phyloP scores from a whole-genome alignment of 108 stramenopile species.

The Parietichytrium sp. region DNA sequence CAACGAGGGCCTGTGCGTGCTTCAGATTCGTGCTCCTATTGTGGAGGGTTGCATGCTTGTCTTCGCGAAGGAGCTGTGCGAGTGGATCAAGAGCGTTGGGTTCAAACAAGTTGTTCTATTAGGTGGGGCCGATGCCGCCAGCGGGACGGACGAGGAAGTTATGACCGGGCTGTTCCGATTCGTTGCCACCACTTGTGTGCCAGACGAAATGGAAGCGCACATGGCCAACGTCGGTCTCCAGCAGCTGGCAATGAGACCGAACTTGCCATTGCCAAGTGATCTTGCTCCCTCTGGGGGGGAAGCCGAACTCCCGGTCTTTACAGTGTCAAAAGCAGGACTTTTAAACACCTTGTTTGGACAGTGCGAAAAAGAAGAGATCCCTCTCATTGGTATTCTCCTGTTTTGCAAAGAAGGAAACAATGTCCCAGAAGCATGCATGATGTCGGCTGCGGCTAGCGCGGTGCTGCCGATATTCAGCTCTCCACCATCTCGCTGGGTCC shows the following conservation, averaged over 20 bases:
- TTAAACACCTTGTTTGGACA: neutral
- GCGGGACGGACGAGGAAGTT: neutral
- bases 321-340: constrained; percentile 23
- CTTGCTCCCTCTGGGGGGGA: too few relatives aligned
- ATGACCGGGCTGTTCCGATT: constrained; percentile 6
- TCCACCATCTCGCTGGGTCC: neutral
- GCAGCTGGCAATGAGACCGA: neutral
- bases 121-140: neutral
- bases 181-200: neutral
- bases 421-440: constrained; percentile 37
- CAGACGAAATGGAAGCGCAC: neutral
- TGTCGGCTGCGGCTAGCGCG: neutral
- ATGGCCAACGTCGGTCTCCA: too few relatives aligned
- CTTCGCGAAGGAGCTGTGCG: neutral
- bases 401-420: constrained; percentile 34
- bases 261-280: neutral
- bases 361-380: neutral
- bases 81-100: neutral
- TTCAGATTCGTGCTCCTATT: constrained; percentile 30
- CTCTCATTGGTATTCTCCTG: neutral
- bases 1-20: neutral
- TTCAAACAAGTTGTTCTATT: neutral
- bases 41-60: neutral
- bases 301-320: too few relatives aligned
- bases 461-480: neutral